Conservation (phyloP, 1,284 basidiomycete genomes). For the Austropuccinia psidii region DNA sequence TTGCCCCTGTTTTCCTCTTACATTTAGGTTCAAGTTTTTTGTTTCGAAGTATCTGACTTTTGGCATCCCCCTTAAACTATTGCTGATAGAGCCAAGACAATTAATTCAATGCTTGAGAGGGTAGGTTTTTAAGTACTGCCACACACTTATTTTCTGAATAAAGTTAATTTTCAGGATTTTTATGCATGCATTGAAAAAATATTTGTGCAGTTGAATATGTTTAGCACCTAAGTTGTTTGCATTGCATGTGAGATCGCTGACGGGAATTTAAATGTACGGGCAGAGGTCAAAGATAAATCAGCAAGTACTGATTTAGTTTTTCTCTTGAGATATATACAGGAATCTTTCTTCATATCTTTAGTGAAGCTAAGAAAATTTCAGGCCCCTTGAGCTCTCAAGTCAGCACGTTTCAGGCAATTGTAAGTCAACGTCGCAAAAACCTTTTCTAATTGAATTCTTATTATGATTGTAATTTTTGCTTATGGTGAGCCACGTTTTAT, state of each 20-base stretch:
- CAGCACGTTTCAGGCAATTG: constrained; percentile 17
- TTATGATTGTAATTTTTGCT: too few relatives aligned
- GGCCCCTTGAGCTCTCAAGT: constrained; percentile 12
- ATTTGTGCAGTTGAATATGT: not conserved
- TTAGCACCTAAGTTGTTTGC: constrained; percentile 4
- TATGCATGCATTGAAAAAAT: not conserved
- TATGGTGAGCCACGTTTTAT: not conserved
- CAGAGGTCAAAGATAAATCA: not conserved
- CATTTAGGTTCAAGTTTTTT: not conserved
- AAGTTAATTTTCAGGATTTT: not conserved
- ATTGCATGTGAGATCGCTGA: constrained; percentile 13
- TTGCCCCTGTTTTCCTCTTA: constrained; percentile 46
- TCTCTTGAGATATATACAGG: not conserved
- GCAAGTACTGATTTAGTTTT: not conserved
- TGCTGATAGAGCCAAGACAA: not conserved
- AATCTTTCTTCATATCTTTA: constrained; percentile 8
- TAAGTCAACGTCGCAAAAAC: too few relatives aligned
- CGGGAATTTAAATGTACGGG: constrained; percentile 10
- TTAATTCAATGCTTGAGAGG: constrained; percentile 16
- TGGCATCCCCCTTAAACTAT: not conserved
- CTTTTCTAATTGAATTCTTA: too few relatives aligned
- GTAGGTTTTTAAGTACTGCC: not conserved
- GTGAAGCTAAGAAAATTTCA: constrained; percentile 6
- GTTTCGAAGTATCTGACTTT: not conserved
- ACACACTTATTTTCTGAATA: too few relatives aligned